A percentile compares a stretch with the other conserved stretches of the same genome.
phyloP scores from a whole-genome alignment of 176 grass and related monocot species.

The Oryza glumipatula region DNA sequence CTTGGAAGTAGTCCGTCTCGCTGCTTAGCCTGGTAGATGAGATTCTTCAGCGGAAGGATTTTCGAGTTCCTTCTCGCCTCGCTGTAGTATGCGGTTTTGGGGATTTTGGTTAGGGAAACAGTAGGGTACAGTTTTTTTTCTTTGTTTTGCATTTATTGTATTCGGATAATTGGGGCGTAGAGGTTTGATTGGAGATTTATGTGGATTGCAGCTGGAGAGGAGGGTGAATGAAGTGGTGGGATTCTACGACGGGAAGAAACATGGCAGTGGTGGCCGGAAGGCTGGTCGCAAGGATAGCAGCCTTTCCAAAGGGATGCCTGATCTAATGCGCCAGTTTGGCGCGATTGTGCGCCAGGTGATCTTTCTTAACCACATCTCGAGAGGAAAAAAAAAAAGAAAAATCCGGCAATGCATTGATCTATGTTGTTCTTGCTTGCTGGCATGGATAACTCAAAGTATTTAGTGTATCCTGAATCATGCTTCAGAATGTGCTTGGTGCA shows the following conservation, averaged over 20 bases:
- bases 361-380: slow-evolving; percentile 23
- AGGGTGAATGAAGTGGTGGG: slow-evolving; percentile 61
- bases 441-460: not conserved
- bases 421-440: not conserved
- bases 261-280: slow-evolving; percentile 48
- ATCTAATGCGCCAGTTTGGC: slow-evolving; percentile 75
- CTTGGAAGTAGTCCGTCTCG: not conserved
- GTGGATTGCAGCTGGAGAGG: slow-evolving; percentile 61
- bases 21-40: not conserved
- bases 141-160: no score
- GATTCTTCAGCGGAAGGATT: not conserved
- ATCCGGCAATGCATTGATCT: not conserved
- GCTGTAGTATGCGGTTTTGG: not conserved
- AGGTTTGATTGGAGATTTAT: slow-evolving; percentile 10
- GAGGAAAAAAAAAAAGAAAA: not conserved
- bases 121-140: not conserved
- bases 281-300: slow-evolving; percentile 46
- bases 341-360: slow-evolving; percentile 69
- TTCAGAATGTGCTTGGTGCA: not conserved
- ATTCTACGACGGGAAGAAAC: slow-evolving; percentile 62
- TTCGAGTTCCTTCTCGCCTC: not conserved
- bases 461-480: not conserved
- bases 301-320: slow-evolving; percentile 60
- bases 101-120: not conserved
- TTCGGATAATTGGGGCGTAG: not conserved